These are phyloP conservation scores for Gracilaria domingensis DNA, from an alignment of 23 red algal species.

Conservation along the genomic window DNA sequence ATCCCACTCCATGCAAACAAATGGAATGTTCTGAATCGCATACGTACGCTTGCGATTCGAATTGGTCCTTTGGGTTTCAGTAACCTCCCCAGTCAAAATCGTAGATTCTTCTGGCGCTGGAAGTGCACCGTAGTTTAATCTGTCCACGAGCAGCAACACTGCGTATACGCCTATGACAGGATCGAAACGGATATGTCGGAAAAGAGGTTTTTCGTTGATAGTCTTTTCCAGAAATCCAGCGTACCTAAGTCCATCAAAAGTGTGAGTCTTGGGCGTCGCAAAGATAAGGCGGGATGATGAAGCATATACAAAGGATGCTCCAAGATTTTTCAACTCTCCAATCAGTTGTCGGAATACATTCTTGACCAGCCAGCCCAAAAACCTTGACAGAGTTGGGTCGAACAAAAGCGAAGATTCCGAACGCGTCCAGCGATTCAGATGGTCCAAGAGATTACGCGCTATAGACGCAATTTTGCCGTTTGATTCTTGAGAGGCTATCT, in stretches of 20 bases:
- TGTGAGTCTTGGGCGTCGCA: constrained; percentile 69
- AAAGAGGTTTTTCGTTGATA: constrained; percentile 62
- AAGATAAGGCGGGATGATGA: constrained; percentile 77
- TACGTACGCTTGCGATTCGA: constrained; percentile 2
- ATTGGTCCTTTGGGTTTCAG: constrained; percentile 4
- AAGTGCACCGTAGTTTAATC: constrained; percentile 83
- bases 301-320: constrained; percentile 74
- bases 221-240: constrained; percentile 82
- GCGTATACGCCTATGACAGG: constrained; percentile 78
- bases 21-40: constrained; percentile 58
- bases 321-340: constrained; percentile 60
- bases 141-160: constrained; percentile 75
- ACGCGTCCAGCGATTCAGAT: constrained; percentile 66
- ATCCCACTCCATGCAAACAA: constrained; percentile 74
- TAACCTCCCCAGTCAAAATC: constrained; percentile 74
- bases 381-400: constrained; percentile 71
- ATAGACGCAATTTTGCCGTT: constrained; percentile 25
- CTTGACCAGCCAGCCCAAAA: constrained; percentile 76
- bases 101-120: constrained; percentile 68
- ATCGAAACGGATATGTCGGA: constrained; percentile 76
- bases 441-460: constrained; percentile 71
- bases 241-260: constrained; percentile 79
- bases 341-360: constrained; percentile 86
- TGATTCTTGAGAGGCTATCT: constrained; percentile 31
- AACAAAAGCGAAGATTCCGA: constrained; percentile 76